Base-by-base conservation (phyloP, 1,284 basidiomycete genomes). In the Ustilago sp. region DNA sequence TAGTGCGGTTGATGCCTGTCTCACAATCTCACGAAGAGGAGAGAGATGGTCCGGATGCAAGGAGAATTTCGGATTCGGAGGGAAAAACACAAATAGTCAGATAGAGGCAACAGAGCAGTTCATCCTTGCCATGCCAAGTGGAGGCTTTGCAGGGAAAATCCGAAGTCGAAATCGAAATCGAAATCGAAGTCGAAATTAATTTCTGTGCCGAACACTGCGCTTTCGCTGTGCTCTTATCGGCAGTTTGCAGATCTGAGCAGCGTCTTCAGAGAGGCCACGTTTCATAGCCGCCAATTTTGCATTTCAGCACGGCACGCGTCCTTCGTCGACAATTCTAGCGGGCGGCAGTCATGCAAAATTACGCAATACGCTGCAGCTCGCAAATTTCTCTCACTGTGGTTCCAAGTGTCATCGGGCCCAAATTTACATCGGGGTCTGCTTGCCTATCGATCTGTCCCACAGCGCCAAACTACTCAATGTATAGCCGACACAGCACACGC, bases 1-100 rank as follows among this genome's bases (percentile, higher is more conserved):
- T 28, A 51, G 48, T 51, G 48, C n/a, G 23, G 43, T 45, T 45
- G 43, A 19, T 45, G 43, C 43, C 17, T 45, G 11, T 45, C 13
- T 41, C 39, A 38, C 36, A 13, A 38, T 38, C 36, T 38, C 43
- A 31, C 28, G 23, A 38, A 54, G 39, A 48, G 39, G 28, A 38
- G 36, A 23, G 36, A 43, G 23, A 59, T 43, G 55, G 41, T 57
- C 41, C 41, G 31, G 8, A n/a, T 9, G 15, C n/a, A 60, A 63
- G 68, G 68, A 64, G 62, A 70, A 60, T 53, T 70, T 48, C 68
- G 68, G 62, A 32, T 61, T 39, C 61, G 66, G 38, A 32, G 39
- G 32, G 23, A 6, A 59, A 36, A 9, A 8, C 13, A 43, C 9
- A 19, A 45, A 4, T 23, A 19, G 39, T 19, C 19, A 28, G 23